Percentiles rank a stretch among this genome's conserved stretches.
Conservation (phyloP, 257 asterid species). For the Nicotiana attenuata region DNA sequence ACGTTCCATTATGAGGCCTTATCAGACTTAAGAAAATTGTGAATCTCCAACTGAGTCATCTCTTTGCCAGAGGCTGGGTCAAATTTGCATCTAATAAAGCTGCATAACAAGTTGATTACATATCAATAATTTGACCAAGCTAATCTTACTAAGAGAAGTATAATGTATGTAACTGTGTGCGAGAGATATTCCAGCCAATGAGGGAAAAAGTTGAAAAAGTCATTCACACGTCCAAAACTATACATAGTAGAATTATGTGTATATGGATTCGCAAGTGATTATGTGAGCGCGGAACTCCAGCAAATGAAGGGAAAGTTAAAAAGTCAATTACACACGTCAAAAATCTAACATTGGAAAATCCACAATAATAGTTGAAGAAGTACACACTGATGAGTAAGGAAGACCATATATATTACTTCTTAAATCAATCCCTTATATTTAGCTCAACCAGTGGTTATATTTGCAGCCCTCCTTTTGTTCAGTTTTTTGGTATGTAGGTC, state of each 20-base stretch:
- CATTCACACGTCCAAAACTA: background rate
- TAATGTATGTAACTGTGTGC: background rate
- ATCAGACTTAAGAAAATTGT: constrained; percentile 57
- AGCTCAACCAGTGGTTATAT: background rate
- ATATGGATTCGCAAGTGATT: background rate
- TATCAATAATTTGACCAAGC: background rate
- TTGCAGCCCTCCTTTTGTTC: background rate
- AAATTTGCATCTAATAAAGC: constrained; percentile 83
- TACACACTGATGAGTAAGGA: background rate
- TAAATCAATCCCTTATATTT: background rate
- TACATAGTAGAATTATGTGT: background rate
- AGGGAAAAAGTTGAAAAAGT: background rate
- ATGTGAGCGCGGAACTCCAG: background rate
- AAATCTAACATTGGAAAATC: background rate
- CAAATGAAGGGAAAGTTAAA: background rate
- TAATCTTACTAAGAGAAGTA: background rate
- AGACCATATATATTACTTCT: background rate
- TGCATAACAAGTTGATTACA: constrained; percentile 7
- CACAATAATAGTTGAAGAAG: background rate
- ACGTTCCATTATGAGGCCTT: background rate
- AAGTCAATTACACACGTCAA: background rate
- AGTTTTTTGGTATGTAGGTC: background rate
- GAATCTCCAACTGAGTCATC: constrained; percentile 76
- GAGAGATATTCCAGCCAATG: background rate
- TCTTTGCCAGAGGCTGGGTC: constrained; percentile 74